Evolutionary conservation across 768 basidiomycete genomes (phyloP).

Genomic region (Leccinum variicolor): DNA sequence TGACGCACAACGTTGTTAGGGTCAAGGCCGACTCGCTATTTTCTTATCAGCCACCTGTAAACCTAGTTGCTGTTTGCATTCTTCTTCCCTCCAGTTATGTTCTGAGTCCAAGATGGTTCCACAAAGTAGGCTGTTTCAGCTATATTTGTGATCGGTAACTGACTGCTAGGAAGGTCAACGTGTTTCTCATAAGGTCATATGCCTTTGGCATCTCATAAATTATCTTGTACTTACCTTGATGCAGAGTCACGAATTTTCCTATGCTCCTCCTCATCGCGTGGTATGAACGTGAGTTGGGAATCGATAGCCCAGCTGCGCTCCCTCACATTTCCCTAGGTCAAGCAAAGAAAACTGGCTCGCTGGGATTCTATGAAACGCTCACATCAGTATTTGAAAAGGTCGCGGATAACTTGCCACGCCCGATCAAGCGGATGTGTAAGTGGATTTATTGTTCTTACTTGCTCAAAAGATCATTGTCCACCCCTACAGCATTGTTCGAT

Average conservation of each 20-base stretch:
- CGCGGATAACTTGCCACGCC: constrained; percentile 73
- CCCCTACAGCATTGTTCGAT: constrained; percentile 68
- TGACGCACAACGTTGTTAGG: constrained; percentile 33
- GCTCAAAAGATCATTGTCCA: background rate
- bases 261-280: constrained; percentile 75
- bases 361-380: constrained; percentile 72
- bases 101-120: constrained; percentile 94
- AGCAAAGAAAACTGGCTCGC: constrained; percentile 61
- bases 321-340: constrained; percentile 37
- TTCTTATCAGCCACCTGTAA: constrained; percentile 92
- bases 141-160: constrained; percentile 10
- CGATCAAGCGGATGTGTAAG: constrained; percentile 71
- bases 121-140: constrained; percentile 61
- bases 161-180: constrained; percentile 59
- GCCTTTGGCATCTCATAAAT: background rate
- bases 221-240: background rate
- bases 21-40: constrained; percentile 91
- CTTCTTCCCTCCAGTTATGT: constrained; percentile 87
- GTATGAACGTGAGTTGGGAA: constrained; percentile 60
- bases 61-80: constrained; percentile 79
- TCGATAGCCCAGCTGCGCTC: background rate
- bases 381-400: constrained; percentile 62
- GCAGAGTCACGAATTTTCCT: constrained; percentile 79
- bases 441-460: constrained; percentile 3
- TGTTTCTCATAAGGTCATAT: constrained; percentile 75